phyloP scores from a whole-genome alignment of 2,329 filamentous ascomycete genomes.

The Fusarium veterinarium region DNA sequence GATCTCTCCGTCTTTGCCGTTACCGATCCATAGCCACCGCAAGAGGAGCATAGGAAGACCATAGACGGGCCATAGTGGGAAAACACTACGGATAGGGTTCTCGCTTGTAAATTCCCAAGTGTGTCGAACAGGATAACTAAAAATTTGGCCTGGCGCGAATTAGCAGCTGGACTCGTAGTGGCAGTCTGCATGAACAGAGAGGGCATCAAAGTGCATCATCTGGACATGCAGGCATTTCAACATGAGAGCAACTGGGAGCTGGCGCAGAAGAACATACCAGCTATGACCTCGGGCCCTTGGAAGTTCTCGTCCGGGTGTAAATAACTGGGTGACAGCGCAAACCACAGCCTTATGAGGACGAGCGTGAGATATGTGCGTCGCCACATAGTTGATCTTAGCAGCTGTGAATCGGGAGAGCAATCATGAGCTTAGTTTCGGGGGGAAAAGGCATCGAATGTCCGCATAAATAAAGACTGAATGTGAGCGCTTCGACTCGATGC shows the following conservation, averaged over 20 bases:
- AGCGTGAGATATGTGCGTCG: conserved; percentile 88
- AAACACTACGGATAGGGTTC: conserved; percentile 91
- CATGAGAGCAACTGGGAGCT: neutral
- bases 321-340: conserved; percentile 94
- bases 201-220: neutral
- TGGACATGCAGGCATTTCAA: neutral
- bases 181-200: neutral
- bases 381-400: conserved; percentile 75
- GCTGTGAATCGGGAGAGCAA: conserved; percentile 39
- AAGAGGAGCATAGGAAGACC: conserved; percentile 92
- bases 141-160: conserved; percentile 78
- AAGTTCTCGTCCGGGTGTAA: conserved; percentile 99
- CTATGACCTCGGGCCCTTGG: conserved; percentile 96
- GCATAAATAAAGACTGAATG: conserved; percentile 21
- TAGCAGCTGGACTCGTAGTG: conserved; percentile 15
- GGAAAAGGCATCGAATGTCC: conserved; percentile 35
- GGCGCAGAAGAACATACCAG: conserved; percentile 70
- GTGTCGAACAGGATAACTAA: conserved; percentile 86
- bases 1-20: conserved; percentile 79
- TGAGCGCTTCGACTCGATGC: conserved; percentile 4
- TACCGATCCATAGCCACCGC: conserved; percentile 91
- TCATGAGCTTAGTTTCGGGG: conserved; percentile 41
- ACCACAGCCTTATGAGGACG: conserved; percentile 88
- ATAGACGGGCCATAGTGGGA: conserved; percentile 96
- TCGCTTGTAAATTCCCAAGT: conserved; percentile 97